Evolutionary conservation across 2,329 filamentous ascomycete species (phyloP), one percentile per base, ranked within the genome.

Genomic region (Remersonia thermophila): DNA sequence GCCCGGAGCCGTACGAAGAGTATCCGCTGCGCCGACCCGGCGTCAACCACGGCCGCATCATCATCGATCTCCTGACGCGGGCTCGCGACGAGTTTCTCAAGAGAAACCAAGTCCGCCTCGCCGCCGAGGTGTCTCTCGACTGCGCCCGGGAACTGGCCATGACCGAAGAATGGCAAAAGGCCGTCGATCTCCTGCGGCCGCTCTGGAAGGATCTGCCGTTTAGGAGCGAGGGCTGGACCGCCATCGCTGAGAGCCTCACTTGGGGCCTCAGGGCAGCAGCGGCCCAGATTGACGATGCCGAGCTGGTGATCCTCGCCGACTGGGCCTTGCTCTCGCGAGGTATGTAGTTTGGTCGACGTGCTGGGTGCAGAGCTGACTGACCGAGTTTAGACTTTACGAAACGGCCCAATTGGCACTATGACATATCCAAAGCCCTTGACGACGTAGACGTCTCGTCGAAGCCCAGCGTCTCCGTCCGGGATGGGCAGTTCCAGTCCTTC

Each of bases 241-340:
- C 68, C 41, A 63, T 76, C 20, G 61, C 66, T 4, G 73, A 80
- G 49, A 71, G 77, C 27, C 55, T 80, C 27, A 65, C 68, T 33
- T 79, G 75, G 72, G 59, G 65, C n/a, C 54, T 80, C 39, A 63
- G 76, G 43, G 61, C 64, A 40, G 75, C 71, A 9, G 75, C 75
- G 4, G 60, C 58, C 3, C 58, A 67, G 41, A 58, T 61, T 32
- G 66, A 66, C 7, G 66, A 71, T 35, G 66, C 65, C 7, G 67
- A 71, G 35, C 57, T 77, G 20, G 62, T 80, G 7, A 56, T 80
- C 26, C 64, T 73, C 18, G 68, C 77, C 34, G 74, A 79, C 48
- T 79, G 77, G 71, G 77, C 80, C 49, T 58, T 81, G 30, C 60
- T 80, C 52, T 65, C 73, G 39, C 66, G 56, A 30, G 63, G 73